Percentiles rank a stretch among this genome's conserved stretches.
These are phyloP conservation scores for Jaltomata sinuosa DNA, from an alignment of 257 asterid genomes.

Conservation along the genomic window DNA sequence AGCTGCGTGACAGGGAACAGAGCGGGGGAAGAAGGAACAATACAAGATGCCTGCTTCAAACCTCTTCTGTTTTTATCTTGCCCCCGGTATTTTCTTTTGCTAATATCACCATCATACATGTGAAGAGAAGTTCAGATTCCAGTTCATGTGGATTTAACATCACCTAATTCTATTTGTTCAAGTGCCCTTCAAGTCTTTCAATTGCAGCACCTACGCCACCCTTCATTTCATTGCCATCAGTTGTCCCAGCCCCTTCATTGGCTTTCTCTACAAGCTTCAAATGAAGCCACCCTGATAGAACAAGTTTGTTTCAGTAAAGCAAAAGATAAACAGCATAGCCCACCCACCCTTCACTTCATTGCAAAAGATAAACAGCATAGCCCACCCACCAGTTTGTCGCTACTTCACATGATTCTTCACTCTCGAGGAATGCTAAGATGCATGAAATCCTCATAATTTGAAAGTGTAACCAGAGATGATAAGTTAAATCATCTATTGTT, in stretches of 20 bases:
- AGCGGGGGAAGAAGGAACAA: neutral
- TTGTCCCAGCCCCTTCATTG: slow-evolving; percentile 36
- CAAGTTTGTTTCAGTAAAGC: slow-evolving; percentile 9
- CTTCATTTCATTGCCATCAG: slow-evolving; percentile 27
- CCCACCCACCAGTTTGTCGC: neutral
- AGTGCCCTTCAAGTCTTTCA: slow-evolving; percentile 54
- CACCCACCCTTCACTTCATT: too few relatives aligned
- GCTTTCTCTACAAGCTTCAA: slow-evolving; percentile 86
- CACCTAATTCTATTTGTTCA: slow-evolving; percentile 29
- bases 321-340: neutral
- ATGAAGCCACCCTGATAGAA: slow-evolving; percentile 79
- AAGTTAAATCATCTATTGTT: neutral
- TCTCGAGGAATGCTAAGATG: neutral
- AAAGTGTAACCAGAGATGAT: neutral
- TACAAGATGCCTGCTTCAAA: neutral
- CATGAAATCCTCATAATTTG: neutral
- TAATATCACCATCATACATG: neutral
- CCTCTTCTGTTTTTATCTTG: neutral
- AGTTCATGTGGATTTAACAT: neutral
- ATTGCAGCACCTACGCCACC: slow-evolving; percentile 60
- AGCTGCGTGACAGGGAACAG: neutral
- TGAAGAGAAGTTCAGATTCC: neutral
- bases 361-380: neutral
- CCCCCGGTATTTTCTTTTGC: neutral
- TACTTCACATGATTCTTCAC: neutral